These are phyloP conservation scores for Monosporascus sp. DNA, from an alignment of 2,329 filamentous ascomycete genomes.

Conservation along the genomic window DNA sequence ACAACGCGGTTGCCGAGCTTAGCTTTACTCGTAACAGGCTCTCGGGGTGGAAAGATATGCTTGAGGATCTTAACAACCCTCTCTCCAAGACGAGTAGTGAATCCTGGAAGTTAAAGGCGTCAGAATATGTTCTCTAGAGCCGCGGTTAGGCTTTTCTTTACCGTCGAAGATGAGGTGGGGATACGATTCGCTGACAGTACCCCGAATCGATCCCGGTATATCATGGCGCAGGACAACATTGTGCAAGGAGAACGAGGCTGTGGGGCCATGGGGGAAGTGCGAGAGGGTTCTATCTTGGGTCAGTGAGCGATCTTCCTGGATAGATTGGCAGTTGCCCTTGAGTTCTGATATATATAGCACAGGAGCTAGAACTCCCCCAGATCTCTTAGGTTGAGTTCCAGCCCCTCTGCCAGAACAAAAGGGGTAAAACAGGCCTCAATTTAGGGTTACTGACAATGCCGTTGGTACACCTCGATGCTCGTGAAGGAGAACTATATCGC, in stretches of 20 bases:
- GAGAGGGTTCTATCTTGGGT: constrained; percentile 47
- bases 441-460: constrained; percentile 46
- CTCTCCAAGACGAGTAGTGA: constrained; percentile 72
- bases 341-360: background rate
- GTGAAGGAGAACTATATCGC: constrained; percentile 81
- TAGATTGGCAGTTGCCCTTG: constrained; percentile 76
- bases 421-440: too few species aligned
- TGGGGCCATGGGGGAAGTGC: constrained; percentile 77
- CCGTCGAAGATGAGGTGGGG: constrained; percentile 92
- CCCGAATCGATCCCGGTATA: constrained; percentile 80
- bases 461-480: constrained; percentile 92
- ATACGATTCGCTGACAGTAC: constrained; percentile 87
- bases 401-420: too few species aligned
- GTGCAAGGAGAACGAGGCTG: constrained; percentile 79
- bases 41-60: constrained; percentile 87
- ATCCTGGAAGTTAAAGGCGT: constrained; percentile 39
- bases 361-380: background rate
- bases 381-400: background rate
- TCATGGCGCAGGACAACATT: constrained; percentile 92
- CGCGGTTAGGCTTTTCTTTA: constrained; percentile 2
- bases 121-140: background rate
- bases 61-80: constrained; percentile 87
- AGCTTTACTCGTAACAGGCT: constrained; percentile 61
- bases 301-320: constrained; percentile 62
- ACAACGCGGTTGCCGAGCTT: constrained; percentile 87